Base-by-base conservation (phyloP, 148 eudicot genomes). In the Nepenthes gracilis region DNA sequence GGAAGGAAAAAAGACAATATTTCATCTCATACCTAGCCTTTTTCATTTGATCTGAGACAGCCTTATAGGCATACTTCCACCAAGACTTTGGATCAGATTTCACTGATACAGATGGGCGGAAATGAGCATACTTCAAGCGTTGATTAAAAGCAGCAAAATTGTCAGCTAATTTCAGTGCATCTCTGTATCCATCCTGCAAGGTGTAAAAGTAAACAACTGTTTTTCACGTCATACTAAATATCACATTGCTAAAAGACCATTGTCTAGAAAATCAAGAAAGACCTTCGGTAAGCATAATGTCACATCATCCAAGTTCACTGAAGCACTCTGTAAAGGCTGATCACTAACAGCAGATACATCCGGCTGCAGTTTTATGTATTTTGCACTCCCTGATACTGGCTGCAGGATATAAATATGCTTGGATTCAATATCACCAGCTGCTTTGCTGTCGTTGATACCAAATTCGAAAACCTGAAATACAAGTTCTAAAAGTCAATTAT, bases 111-210 rank as follows among this genome's bases (percentile, higher is more conserved):
- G 49, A 75, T 43, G 97, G 99, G 14, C 93, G 95, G 61, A 70
- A 81, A 70, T 89, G 99, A 49, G 97, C 95, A 81, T 81, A 85
- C 70, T 85, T 81, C 55, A 89, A 67, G 36, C 90, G 86, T 76
- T 87, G 92, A 70, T 89, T 94, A 68, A 94, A 94, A 53, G 86
- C 85, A 64, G 99, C 82, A 68, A 93, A 93, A 75, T 89, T 89
- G 59, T 93, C 99, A 51, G 92, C 96, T 63, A 93, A 71, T 74
- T 84, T 93, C 70, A 88, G 58, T 67, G 89, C 61, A 78, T 93
- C 99, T 67, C 89, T 74, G 66, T 92, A 92, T 57, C 96, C 93
- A 74, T 77, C 75, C 96, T 92, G 88, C 70, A 73, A 52, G 36
- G 47, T 33, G 45, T 33, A 38, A 56, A 34, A 4, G 14, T 33